Evolutionary conservation across 805 yeast species (phyloP).

Genomic region (Barnettozyma sucrosica): DNA sequence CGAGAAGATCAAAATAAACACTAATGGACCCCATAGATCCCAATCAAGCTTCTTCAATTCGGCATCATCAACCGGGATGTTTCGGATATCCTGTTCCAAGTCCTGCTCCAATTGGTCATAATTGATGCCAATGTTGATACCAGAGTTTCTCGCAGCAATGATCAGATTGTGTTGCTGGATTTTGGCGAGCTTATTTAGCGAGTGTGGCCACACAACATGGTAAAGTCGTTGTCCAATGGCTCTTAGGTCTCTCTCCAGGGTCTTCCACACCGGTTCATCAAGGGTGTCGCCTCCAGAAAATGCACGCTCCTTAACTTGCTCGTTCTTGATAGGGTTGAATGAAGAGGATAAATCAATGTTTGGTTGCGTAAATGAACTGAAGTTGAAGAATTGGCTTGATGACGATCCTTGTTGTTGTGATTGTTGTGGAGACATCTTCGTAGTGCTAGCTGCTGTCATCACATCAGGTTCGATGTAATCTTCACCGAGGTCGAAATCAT

Average conservation of each 20-base stretch:
- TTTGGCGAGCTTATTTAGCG: constrained; percentile 26
- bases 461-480: constrained; percentile 26
- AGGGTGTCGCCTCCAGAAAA: constrained; percentile 61
- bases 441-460: constrained; percentile 6
- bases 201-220: constrained; percentile 39
- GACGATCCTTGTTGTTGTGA: constrained; percentile 3
- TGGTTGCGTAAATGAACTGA: constrained; percentile 25
- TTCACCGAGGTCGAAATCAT: constrained; percentile 26
- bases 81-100: constrained; percentile 22
- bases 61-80: constrained; percentile 22
- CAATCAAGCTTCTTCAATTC: constrained; percentile 37
- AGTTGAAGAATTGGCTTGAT: constrained; percentile 23
- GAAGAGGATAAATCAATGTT: constrained; percentile 28
- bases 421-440: constrained; percentile 1
- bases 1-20: constrained; percentile 52
- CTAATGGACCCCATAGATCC: constrained; percentile 70
- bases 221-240: constrained; percentile 39
- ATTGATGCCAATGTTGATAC: constrained; percentile 26
- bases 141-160: constrained; percentile 26
- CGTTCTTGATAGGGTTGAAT: constrained; percentile 28
- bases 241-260: constrained; percentile 42
- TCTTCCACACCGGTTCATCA: constrained; percentile 61
- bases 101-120: constrained; percentile 27
- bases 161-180: constrained; percentile 27
- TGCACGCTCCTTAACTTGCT: constrained; percentile 25